Percentiles rank a stretch among this genome's conserved stretches.
These are phyloP conservation scores for Cladophialophora psammophila DNA, from an alignment of 2,329 filamentous ascomycete genomes.

Conservation along the genomic window DNA sequence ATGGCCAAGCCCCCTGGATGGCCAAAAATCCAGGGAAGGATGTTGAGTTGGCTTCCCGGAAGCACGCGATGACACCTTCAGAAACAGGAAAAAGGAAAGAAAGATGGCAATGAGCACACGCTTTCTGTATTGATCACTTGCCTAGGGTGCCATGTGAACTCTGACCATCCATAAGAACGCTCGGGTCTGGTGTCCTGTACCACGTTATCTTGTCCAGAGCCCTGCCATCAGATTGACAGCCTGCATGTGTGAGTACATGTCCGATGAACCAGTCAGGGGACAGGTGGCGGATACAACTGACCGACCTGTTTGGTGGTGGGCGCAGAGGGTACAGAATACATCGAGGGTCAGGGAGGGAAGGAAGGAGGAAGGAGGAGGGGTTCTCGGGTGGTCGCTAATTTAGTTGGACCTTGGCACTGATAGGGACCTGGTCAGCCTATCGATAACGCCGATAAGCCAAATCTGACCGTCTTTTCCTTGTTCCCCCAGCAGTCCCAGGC, in stretches of 20 bases:
- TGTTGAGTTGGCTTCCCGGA: conserved; percentile 4
- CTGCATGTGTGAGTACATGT: not conserved
- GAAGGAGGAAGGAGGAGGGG: not conserved
- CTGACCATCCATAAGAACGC: not conserved
- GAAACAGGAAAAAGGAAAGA: not conserved
- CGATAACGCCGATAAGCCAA: conserved; percentile 26
- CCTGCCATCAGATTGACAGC: conserved; percentile 3
- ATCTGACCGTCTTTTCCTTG: conserved; percentile 3
- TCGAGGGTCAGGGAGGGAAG: not conserved
- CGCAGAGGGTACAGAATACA: not conserved
- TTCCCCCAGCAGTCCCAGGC: too few species aligned
- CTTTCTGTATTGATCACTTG: not conserved
- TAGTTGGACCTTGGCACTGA: conserved; percentile 7
- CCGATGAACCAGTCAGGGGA: not conserved
- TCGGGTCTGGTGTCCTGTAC: not conserved
- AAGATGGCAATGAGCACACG: too few species aligned
- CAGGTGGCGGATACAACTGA: not conserved
- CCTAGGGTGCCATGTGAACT: not conserved
- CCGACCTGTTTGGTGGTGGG: not conserved
- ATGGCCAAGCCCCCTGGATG: conserved; percentile 9
- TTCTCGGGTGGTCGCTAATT: not conserved
- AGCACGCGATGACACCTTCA: conserved; percentile 23
- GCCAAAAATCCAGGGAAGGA: conserved; percentile 3
- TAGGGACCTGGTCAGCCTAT: conserved; percentile 8
- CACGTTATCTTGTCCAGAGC: not conserved